These are phyloP conservation scores for Boletellus sp. DNA, from an alignment of 1,284 basidiomycete genomes.

Conservation along the genomic window DNA sequence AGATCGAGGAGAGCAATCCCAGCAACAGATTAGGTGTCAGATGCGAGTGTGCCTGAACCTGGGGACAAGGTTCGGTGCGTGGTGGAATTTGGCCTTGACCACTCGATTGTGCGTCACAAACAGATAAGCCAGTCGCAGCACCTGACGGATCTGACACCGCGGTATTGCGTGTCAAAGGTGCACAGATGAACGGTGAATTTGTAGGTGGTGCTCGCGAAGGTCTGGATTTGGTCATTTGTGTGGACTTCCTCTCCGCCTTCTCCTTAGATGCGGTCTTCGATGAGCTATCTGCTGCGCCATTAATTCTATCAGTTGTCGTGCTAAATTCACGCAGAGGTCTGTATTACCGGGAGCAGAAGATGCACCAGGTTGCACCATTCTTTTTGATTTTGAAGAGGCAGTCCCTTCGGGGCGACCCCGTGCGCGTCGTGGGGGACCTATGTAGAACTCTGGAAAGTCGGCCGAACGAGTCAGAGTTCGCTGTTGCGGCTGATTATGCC, in stretches of 20 bases:
- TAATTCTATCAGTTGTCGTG: conserved; percentile 4
- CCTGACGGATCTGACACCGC: neutral
- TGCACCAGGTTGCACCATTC: neutral
- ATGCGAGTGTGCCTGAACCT: neutral
- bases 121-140: conserved; percentile 5
- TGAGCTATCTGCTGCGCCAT: conserved; percentile 7
- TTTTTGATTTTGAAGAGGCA: conserved; percentile 22
- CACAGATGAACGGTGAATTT: conserved; percentile 25
- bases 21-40: conserved; percentile 6
- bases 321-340: neutral
- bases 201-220: conserved; percentile 10
- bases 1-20: conserved; percentile 17
- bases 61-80: neutral
- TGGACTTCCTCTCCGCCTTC: conserved; percentile 3
- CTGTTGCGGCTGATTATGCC: conserved; percentile 8
- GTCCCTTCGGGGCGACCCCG: conserved; percentile 31
- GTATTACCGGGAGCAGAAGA: conserved; percentile 14
- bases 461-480: conserved; percentile 29
- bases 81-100: conserved; percentile 6
- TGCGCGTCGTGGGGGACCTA: conserved; percentile 31
- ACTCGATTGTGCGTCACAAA: conserved; percentile 16
- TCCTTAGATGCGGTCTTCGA: conserved; percentile 1
- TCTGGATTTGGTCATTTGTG: conserved; percentile 16
- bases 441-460: conserved; percentile 34
- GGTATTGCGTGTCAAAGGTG: conserved; percentile 20